These are phyloP conservation scores for Microdochium nivale DNA, from an alignment of 2,329 filamentous ascomycete genomes.

Conservation along the genomic window DNA sequence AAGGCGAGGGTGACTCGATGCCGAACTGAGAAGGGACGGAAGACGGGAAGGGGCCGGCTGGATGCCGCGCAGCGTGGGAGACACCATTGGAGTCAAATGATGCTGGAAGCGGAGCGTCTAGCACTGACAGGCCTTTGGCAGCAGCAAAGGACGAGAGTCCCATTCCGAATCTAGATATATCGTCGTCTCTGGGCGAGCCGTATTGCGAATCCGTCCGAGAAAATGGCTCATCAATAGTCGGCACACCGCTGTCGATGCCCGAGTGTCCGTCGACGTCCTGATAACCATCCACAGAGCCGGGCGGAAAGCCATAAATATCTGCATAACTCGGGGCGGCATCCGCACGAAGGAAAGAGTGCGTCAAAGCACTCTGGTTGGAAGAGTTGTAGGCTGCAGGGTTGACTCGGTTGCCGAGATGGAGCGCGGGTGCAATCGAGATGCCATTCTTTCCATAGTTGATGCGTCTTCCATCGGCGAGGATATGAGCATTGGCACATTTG, in stretches of 20 bases:
- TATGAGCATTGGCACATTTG: slow-evolving; percentile 94
- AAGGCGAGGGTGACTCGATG: slow-evolving; percentile 75
- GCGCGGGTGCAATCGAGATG: slow-evolving; percentile 52
- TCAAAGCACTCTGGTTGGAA: slow-evolving; percentile 56
- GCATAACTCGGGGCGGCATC: slow-evolving; percentile 39
- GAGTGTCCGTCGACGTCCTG: slow-evolving; percentile 38
- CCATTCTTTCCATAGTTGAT: slow-evolving; percentile 72
- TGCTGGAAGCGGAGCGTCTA: slow-evolving; percentile 85
- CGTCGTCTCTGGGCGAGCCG: slow-evolving; percentile 74
- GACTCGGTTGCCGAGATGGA: slow-evolving; percentile 59
- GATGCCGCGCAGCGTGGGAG: slow-evolving; percentile 78
- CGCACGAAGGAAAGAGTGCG: slow-evolving; percentile 62
- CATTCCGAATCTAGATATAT: slow-evolving; percentile 49
- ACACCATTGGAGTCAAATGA: slow-evolving; percentile 96
- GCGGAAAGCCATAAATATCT: slow-evolving; percentile 29
- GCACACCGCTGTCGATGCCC: slow-evolving; percentile 46
- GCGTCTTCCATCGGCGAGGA: slow-evolving; percentile 85
- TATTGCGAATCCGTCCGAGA: slow-evolving; percentile 54
- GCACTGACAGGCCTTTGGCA: slow-evolving; percentile 69
- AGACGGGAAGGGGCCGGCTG: slow-evolving; percentile 72
- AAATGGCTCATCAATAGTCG: slow-evolving; percentile 50
- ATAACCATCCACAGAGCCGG: slow-evolving; percentile 29
- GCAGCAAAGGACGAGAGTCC: slow-evolving; percentile 65
- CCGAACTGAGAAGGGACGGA: slow-evolving; percentile 91
- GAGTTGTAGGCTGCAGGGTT: slow-evolving; percentile 56